These are phyloP conservation scores for Lentithecium fluviatile DNA, from an alignment of 495 filamentous ascomycete species.

Conservation along the genomic window DNA sequence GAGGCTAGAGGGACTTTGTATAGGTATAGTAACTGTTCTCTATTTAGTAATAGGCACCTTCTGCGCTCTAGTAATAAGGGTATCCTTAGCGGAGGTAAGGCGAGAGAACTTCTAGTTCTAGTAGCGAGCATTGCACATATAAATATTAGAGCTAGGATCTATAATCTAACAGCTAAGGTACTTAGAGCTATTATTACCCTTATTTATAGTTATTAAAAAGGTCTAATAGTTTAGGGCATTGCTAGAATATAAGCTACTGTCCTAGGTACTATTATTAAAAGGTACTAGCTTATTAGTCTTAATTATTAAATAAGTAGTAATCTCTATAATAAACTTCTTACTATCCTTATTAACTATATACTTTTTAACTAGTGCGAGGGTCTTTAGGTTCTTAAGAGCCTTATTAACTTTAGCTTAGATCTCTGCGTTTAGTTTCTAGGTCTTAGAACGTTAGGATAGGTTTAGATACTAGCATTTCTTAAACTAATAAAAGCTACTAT, in stretches of 20 bases:
- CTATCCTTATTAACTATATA: background rate
- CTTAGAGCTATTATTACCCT: background rate
- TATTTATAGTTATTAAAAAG: background rate
- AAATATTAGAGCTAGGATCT: background rate
- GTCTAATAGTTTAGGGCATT: background rate
- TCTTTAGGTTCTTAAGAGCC: background rate
- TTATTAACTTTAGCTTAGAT: background rate
- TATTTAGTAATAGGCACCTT: background rate
- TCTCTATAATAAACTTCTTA: background rate
- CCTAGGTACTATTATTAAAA: background rate
- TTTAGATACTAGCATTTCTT: background rate
- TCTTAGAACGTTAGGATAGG: background rate
- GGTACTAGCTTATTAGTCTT: too few species aligned
- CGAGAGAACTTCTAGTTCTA: background rate
- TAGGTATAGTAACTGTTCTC: background rate
- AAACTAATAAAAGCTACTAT: background rate
- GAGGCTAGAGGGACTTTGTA: background rate
- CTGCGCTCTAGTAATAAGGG: background rate
- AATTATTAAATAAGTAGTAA: background rate
- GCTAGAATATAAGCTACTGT: background rate
- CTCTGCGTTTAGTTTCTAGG: background rate
- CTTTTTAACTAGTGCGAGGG: too few species aligned
- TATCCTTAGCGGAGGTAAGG: background rate
- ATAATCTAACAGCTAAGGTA: background rate
- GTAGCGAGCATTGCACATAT: background rate